Percentiles rank a stretch among this genome's conserved stretches.
Evolutionary conservation across 768 basidiomycete genomes (phyloP).

Genomic region (Calocybe indica): DNA sequence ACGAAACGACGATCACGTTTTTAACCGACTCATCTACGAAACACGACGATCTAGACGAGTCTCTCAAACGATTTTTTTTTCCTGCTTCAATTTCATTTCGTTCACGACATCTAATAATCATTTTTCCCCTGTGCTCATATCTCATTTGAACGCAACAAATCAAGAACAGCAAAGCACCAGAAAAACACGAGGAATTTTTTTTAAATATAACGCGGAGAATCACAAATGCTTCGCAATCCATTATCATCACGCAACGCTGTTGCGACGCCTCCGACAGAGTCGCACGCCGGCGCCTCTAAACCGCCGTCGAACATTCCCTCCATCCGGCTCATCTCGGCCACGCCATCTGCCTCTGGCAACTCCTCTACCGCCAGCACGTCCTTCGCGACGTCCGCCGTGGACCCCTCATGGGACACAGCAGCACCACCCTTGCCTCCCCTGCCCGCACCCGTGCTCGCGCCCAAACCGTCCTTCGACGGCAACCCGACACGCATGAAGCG

Average conservation of each 20-base stretch:
- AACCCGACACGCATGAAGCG: slow-evolving; percentile 21
- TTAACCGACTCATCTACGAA: slow-evolving; percentile 2
- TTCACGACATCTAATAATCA: slow-evolving; percentile 3
- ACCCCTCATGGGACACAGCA: slow-evolving; percentile 28
- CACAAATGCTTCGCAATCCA: slow-evolving; percentile 4
- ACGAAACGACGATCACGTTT: slow-evolving; percentile 9
- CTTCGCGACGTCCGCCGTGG: slow-evolving; percentile 21
- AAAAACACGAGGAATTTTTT: background rate
- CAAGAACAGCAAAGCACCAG: too few relatives aligned
- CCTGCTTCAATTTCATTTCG: slow-evolving; percentile 5
- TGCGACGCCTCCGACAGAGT: slow-evolving; percentile 9
- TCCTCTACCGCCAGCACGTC: slow-evolving; percentile 29
- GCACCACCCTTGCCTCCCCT: slow-evolving; percentile 26
- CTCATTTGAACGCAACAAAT: too few relatives aligned
- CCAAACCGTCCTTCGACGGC: slow-evolving; percentile 8
- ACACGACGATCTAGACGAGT: slow-evolving; percentile 6
- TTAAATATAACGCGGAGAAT: background rate
- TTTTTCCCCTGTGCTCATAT: too few relatives aligned
- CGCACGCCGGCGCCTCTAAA: slow-evolving; percentile 18
- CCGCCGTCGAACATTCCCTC: slow-evolving; percentile 40
- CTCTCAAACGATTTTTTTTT: slow-evolving; percentile 7
- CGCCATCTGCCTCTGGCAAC: slow-evolving; percentile 47
- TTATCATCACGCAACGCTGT: slow-evolving; percentile 9
- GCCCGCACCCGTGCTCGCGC: slow-evolving; percentile 9
- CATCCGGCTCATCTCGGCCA: slow-evolving; percentile 66